A percentile compares a stretch with the other conserved stretches of the same genome.
phyloP scores from a whole-genome alignment of 441 rosid genomes.

The Bruguiera hainesii region DNA sequence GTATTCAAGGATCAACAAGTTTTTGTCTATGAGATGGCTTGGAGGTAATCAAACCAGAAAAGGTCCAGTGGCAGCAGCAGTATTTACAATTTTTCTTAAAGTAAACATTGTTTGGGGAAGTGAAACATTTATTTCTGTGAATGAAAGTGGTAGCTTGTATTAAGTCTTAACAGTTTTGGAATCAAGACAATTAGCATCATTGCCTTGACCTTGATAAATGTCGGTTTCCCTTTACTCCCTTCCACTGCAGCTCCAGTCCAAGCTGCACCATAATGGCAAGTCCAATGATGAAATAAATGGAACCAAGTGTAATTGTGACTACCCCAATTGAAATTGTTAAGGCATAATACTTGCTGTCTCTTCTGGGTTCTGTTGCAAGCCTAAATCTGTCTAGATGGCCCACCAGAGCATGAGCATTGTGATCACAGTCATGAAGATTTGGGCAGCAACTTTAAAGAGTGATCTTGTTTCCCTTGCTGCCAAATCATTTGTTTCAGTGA shows the following conservation, averaged over 20 bases:
- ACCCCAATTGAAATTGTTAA: slow-evolving; percentile 31
- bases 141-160: background rate
- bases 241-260: slow-evolving; percentile 20
- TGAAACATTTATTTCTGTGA: background rate
- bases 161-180: background rate
- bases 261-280: slow-evolving; percentile 30
- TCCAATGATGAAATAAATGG: slow-evolving; percentile 31
- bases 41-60: background rate
- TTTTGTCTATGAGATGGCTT: background rate
- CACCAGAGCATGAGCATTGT: slow-evolving; percentile 20
- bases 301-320: slow-evolving; percentile 27
- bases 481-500: slow-evolving; percentile 6
- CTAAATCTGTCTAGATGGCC: slow-evolving; percentile 25
- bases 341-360: slow-evolving; percentile 17
- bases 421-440: slow-evolving; percentile 11
- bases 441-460: slow-evolving; percentile 11
- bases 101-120: background rate
- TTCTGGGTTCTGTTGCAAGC: slow-evolving; percentile 28
- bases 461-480: slow-evolving; percentile 25
- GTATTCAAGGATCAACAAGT: background rate
- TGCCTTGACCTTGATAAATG: slow-evolving; percentile 14
- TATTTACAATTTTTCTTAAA: background rate
- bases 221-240: background rate
- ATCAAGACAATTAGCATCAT: slow-evolving; percentile 7
- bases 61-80: background rate